phyloP scores from a whole-genome alignment of 2,329 filamentous ascomycete species.

The Colletotrichum ledebouriae region DNA sequence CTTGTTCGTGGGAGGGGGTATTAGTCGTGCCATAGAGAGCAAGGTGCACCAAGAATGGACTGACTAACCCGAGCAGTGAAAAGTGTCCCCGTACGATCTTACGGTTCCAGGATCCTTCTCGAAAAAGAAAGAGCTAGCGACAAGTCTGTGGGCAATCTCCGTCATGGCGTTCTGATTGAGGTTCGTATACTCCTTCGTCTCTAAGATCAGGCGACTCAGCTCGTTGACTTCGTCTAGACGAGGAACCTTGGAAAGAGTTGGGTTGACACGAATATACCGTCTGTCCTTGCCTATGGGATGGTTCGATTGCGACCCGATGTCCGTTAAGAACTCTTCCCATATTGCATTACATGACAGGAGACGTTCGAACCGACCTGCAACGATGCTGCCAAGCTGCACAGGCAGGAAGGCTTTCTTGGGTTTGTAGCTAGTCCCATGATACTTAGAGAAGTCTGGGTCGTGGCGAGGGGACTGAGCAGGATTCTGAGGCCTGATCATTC shows the following conservation, averaged over 20 bases:
- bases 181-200: background rate
- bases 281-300: background rate
- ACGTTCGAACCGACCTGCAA: too few relatives aligned
- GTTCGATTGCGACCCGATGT: too few relatives aligned
- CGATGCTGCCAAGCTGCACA: too few relatives aligned
- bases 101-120: background rate
- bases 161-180: background rate
- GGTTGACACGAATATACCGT: background rate
- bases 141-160: background rate
- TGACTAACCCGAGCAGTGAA: background rate
- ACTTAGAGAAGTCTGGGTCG: too few relatives aligned
- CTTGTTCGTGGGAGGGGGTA: background rate
- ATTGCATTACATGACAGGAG: too few relatives aligned
- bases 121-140: background rate
- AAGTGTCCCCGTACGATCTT: background rate
- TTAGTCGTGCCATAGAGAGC: background rate
- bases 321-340: too few relatives aligned
- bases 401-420: too few relatives aligned
- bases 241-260: background rate
- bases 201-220: background rate
- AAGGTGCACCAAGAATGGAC: background rate
- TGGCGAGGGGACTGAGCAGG: too few relatives aligned
- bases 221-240: background rate
- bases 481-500: too few relatives aligned
- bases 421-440: too few relatives aligned